These are phyloP conservation scores for Penicillium diatomitis DNA, from an alignment of 495 filamentous ascomycete species.

Conservation along the genomic window DNA sequence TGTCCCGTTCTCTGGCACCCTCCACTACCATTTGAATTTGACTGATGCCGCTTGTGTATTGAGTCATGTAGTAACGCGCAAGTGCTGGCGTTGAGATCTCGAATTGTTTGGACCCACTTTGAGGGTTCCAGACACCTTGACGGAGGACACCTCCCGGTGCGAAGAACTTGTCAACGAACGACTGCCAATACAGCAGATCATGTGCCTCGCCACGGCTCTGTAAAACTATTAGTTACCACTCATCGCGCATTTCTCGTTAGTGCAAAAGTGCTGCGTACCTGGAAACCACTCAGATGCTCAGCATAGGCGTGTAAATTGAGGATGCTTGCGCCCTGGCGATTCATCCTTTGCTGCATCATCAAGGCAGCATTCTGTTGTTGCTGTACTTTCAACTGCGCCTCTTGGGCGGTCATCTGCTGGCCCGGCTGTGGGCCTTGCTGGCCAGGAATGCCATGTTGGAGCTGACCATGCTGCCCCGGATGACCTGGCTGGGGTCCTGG, in stretches of 20 bases:
- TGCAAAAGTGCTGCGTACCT: constrained; percentile 30
- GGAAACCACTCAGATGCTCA: constrained; percentile 59
- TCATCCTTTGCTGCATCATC: constrained; percentile 45
- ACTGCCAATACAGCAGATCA: constrained; percentile 61
- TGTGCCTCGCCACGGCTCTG: constrained; percentile 49
- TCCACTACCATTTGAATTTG: constrained; percentile 70
- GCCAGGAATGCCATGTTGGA: constrained; percentile 30
- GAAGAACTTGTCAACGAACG: constrained; percentile 70
- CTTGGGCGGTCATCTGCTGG: constrained; percentile 30
- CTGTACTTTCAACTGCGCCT: constrained; percentile 36
- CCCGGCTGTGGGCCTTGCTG: constrained; percentile 36
- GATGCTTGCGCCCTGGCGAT: constrained; percentile 48
- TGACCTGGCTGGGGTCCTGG: constrained; percentile 29
- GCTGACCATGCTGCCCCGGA: constrained; percentile 30
- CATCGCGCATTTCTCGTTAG: neutral
- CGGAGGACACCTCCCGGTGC: constrained; percentile 60
- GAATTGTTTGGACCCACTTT: constrained; percentile 55
- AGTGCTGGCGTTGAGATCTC: constrained; percentile 68
- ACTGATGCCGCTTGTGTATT: constrained; percentile 73
- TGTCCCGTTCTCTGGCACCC: constrained; percentile 42
- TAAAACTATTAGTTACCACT: constrained; percentile 13
- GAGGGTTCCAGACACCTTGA: constrained; percentile 46
- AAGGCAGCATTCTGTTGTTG: constrained; percentile 37
- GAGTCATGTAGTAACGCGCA: constrained; percentile 70
- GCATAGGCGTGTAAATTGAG: constrained; percentile 60